A percentile compares a stretch with the other conserved stretches of the same genome.
These are phyloP conservation scores for Tolypocladium sp. DNA, from an alignment of 2,329 filamentous ascomycete species.

Conservation along the genomic window DNA sequence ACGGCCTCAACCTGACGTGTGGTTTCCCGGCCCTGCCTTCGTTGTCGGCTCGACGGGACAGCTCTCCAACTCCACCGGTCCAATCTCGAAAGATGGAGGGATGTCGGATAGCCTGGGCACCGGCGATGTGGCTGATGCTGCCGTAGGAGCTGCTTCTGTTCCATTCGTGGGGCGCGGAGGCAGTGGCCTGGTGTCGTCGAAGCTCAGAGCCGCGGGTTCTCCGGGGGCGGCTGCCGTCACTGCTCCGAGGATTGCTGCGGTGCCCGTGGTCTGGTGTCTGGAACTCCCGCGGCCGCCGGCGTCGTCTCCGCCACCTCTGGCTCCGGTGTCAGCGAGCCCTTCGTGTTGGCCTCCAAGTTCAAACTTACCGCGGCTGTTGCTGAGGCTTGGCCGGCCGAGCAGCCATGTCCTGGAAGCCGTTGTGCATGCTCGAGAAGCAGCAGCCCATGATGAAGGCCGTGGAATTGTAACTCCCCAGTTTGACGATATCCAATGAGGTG, in stretches of 20 bases:
- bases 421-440: conserved; percentile 3
- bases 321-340: neutral
- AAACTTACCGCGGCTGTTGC: neutral
- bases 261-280: neutral
- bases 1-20: neutral
- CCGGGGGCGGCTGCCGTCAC: neutral
- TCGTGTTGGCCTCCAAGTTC: neutral
- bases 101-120: too few relatives aligned
- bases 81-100: neutral
- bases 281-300: neutral
- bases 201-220: neutral
- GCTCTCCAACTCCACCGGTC: neutral
- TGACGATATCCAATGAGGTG: too few relatives aligned
- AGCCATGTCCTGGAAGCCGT: conserved; percentile 6
- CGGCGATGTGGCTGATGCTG: neutral
- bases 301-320: neutral
- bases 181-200: neutral
- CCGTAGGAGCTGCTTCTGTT: neutral
- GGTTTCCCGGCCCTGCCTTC: neutral
- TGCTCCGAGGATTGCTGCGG: neutral
- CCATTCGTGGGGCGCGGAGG: neutral
- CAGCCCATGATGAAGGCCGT: neutral
- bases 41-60: too few relatives aligned
- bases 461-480: neutral
- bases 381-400: neutral